Evolutionary conservation across 345 rosid genomes (phyloP).

Genomic region (Toxicodendron radicans): DNA sequence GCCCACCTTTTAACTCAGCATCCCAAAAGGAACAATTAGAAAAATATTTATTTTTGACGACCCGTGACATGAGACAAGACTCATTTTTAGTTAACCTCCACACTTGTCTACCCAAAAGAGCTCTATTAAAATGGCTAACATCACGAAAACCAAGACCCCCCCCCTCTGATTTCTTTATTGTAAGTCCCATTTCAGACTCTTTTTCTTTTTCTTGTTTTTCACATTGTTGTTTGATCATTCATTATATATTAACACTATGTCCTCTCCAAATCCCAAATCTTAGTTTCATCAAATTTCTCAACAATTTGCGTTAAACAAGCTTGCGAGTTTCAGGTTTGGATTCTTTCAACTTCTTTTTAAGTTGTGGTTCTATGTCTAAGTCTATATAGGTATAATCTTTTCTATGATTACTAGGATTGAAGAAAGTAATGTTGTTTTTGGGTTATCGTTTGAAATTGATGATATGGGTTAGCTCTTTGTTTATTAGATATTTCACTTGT

Average conservation of each 20-base stretch:
- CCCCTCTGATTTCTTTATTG: too few species aligned
- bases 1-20: too few species aligned
- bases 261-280: conserved; percentile 28
- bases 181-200: too few species aligned
- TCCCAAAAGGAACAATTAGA: too few species aligned
- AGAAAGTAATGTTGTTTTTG: neutral
- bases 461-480: conserved; percentile 13
- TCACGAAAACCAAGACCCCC: too few species aligned
- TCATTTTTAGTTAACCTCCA: too few species aligned
- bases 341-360: neutral
- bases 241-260: neutral
- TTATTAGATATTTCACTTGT: neutral
- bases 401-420: neutral
- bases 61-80: too few species aligned
- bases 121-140: too few species aligned
- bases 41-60: too few species aligned
- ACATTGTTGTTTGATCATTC: neutral
- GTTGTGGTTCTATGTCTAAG: neutral
- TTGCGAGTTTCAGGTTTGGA: conserved; percentile 17
- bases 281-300: neutral
- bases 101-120: too few species aligned
- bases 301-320: neutral
- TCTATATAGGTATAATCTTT: neutral
- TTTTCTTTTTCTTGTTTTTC: neutral
- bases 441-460: conserved; percentile 12